Evolutionary conservation across 2,329 filamentous ascomycete genomes (phyloP), one percentile per base, ranked within the genome.

Genomic region (Neurospora crassa): DNA sequence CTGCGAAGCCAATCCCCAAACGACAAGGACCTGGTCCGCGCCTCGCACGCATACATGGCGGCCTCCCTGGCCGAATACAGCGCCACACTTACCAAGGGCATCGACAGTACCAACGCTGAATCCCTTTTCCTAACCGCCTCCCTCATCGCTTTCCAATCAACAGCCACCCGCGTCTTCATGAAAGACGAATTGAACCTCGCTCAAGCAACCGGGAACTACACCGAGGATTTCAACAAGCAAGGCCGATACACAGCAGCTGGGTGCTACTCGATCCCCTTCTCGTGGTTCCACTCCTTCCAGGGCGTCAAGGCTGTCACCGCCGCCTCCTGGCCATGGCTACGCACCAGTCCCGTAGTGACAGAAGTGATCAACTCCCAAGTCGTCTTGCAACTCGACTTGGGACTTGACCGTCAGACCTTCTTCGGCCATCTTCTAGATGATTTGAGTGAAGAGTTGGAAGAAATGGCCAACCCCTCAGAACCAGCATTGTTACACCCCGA

Each of bases 231-330:
- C 37, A 68, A 72, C 29, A 53, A 43, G 40, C 71, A 71, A 37
- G 72, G 70, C 10, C 71, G 71, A 1, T 71, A 68, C 40, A 67
- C 74, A n/a, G 70, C 71, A 10, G 70, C 74, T 10, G 72, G 80
- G 73, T 82, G 81, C 47, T 91, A 91, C 76, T 82, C 83, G 20
- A 79, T 90, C n/a, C 89, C 89, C 0, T 79, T 90, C 63, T 84
- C 87, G 3, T 90, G 88, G 88, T 90, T 91, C 73, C 88, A 90
- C 76, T 86, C 89, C 4, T 90, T 90, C 76, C 89, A 90, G 75
- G 89, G 89, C 12, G 87, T 91, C 74, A 91, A 90, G 77, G 86
- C 88, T 1, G 84, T 91, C 42, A 88, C 90, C 0, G 86, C 88
- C 24, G 85, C 85, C 2, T 89, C 88, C 16, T 91, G 89, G 89